phyloP scores from a whole-genome alignment of 164 flowering plant genomes.

The Sedum album region DNA sequence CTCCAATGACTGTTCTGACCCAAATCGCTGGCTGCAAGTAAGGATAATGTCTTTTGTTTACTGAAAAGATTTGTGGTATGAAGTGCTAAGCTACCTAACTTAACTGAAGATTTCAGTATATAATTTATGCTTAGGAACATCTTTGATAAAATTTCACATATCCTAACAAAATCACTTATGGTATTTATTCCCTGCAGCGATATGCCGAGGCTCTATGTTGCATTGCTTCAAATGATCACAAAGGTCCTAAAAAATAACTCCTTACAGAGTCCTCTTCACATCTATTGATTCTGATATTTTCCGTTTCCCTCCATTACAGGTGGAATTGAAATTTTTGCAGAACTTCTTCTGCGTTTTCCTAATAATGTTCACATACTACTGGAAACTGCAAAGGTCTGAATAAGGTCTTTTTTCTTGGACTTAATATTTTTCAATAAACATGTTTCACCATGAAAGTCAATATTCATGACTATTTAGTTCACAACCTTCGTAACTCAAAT shows the following conservation, averaged over 20 bases:
- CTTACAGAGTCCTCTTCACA: not conserved
- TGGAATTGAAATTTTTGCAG: constrained; percentile 69
- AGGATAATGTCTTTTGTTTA: constrained; percentile 7
- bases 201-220: constrained; percentile 96
- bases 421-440: not conserved
- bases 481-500: no score
- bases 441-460: no score
- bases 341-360: constrained; percentile 87
- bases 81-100: not conserved
- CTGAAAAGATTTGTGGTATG: not conserved
- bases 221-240: constrained; percentile 86
- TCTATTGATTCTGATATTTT: constrained; percentile 5
- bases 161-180: not conserved
- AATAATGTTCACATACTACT: constrained; percentile 72
- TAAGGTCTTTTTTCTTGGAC: not conserved
- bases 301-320: constrained; percentile 36
- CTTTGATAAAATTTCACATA: not conserved
- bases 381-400: constrained; percentile 97
- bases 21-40: constrained; percentile 87
- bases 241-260: constrained; percentile 38
- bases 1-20: constrained; percentile 64
- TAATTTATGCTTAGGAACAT: not conserved
- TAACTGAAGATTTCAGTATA: no score
- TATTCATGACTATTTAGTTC: no score
- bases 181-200: constrained; percentile 51